Base-by-base conservation (phyloP, 768 basidiomycete species). In the Pisolithus marmoratus region DNA sequence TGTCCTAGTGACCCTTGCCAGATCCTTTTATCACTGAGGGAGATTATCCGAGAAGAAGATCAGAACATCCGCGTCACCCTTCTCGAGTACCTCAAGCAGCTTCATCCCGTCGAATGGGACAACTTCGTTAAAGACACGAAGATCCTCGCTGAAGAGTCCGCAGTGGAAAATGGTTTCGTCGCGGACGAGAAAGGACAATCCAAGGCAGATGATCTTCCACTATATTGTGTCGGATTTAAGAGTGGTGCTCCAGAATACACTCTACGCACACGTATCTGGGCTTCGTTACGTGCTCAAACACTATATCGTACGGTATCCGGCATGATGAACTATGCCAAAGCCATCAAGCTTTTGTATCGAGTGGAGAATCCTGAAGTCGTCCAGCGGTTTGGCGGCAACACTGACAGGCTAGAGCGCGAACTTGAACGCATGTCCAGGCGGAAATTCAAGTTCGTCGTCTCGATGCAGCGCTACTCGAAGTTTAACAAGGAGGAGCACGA, bases 271-370 rank as follows among this genome's bases (percentile, higher is more conserved):
- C 87, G 96, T 66, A 99, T 99, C 63, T 99, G 96, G 96, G 94
- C 96, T 8, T 97, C 95, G 5, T 82, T 99, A 8, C 91, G 96
- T 49, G 96, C 96, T 17, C 96, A 99, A 74, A 99, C 96, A 2
- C 82, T 99, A 19, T 98, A 99, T 67, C 85, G 96, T 58, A 99
- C 96, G 14, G 95, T 99, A 17, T 97, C 96, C 34, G 96, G 96
- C 48, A 97, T 99, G 91, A 98, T 98, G 96, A 99, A 99, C 74
- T 98, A 99, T 69, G 85, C 90, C 58, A 99, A 99, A 75, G 96
- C 96, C 12, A 98, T 99, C 83, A 99, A 99, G 68, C 75, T 99
- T 34, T 80, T 99, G n/a, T 95, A 98, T 70, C 92, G 95, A 51
- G 96, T 99, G 40, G 96, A 99, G 74, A 98, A 98, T 72, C 96